Evolutionary conservation across 495 filamentous ascomycete genomes (phyloP), one percentile per base, ranked within the genome.

Genomic region (Melanomma pulvis-pyrius): DNA sequence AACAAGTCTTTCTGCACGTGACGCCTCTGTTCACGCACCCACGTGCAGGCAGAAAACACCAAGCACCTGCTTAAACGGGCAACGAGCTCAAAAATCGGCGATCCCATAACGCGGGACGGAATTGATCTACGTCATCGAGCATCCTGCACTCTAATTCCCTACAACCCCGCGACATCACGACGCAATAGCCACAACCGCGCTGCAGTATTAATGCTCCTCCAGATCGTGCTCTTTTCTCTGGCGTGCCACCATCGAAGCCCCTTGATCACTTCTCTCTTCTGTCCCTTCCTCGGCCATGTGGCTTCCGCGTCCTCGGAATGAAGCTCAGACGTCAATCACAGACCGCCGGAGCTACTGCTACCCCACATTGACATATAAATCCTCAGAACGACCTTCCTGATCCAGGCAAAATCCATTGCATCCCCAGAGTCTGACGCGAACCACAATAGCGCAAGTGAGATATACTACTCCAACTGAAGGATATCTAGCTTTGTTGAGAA

Each of bases 401-500:
- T 57, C 53, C 30, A 24, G 53, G 12, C 30, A 21, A 34, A 9
- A 19, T 28, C 48, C 8, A 44, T 15, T 17, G 9, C 39, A 44
- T 44, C 2, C 39, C 17, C 3, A n/a, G 39, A 17, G 39, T 15
- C 13, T 44, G 17, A 44, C 13, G 39, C 39, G 39, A 44, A 44
- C n/a, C 39, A 44, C 8, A 44, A 44, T 44, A 44, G 13, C 17
- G 39, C 39, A 44, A 15, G 39, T 44, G 39, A 44, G 39, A 44
- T 6, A 44, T 6, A 15, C 39, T 44, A 44, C 39, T 44, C 39
- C 8, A 44, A 6, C 39, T 44, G 57, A 21, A 30, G 61, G 61
- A 64, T 56, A 48, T 22, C 26, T 64, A 53, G 48, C 61, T 32
- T 44, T 48, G 2, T 49, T 48, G 34, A 64, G 61, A 28, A 56